Conservation (phyloP, 1,139 yeast species). For the Torulaspora pretoriensis region DNA sequence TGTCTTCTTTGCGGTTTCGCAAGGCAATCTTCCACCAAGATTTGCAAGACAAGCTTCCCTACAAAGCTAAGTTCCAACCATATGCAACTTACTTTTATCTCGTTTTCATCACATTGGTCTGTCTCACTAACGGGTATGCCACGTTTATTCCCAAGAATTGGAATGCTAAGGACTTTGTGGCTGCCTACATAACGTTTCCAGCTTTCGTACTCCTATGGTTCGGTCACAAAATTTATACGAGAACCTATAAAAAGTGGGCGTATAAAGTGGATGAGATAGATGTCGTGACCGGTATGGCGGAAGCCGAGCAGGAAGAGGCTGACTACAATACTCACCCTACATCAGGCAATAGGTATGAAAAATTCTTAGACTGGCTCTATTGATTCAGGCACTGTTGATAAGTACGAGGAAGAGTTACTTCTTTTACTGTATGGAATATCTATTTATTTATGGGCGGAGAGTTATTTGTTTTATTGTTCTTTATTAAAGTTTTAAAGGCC, state of each 20-base stretch:
- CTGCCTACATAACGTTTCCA: constrained; percentile 60
- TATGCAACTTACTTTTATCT: constrained; percentile 48
- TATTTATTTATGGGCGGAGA: too few relatives aligned
- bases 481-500: too few relatives aligned
- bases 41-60: constrained; percentile 47
- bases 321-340: too few relatives aligned
- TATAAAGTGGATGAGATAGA: constrained; percentile 31
- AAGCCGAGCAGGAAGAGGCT: constrained; percentile 19
- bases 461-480: too few relatives aligned
- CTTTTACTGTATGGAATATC: too few relatives aligned
- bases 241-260: constrained; percentile 26
- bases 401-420: too few relatives aligned
- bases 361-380: too few relatives aligned
- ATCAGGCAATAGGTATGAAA: too few relatives aligned
- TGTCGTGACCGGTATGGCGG: constrained; percentile 31
- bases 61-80: constrained; percentile 47
- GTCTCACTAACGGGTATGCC: constrained; percentile 57
- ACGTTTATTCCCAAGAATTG: constrained; percentile 45
- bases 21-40: constrained; percentile 52
- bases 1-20: constrained; percentile 65
- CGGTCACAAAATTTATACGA: constrained; percentile 34
- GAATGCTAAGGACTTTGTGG: constrained; percentile 48
- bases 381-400: too few relatives aligned
- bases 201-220: constrained; percentile 46
- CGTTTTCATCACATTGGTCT: constrained; percentile 42